Evolutionary conservation across 805 yeast genomes (phyloP), one percentile per base, ranked within the genome.

Genomic region (Maudiozyma serrabonitensis): DNA sequence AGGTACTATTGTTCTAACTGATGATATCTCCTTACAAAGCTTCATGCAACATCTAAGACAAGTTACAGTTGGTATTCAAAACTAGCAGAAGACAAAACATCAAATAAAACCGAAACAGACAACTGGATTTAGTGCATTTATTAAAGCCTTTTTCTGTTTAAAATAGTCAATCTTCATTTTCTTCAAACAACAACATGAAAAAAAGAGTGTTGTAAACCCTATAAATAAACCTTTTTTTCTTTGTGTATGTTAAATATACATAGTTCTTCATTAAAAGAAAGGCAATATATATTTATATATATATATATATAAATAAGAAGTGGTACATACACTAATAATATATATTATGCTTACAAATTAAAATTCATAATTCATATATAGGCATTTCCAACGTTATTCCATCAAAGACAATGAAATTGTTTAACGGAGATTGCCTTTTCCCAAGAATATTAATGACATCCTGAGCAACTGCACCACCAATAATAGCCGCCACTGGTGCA

Each of bases 11-110:
- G 97, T 93, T 45, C 81, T 91, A 66, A 93, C 99, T 23, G 99
- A 93, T 70, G 99, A 93, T 70, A 96, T 93, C 46, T 82, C 91
- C 48, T 75, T 93, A 68, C 96, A 91, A 72, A 89, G 89, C 44
- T 93, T 93, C 70, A 91, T 93, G 95, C 77, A 84, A 46, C 98
- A 93, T 69, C 78, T 93, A 63, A 95, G 90, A 67, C 87, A 87
- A 69, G 80, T 90, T 56, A 95, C 91, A 48, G 97, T 91, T 41
- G 68, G 71, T 50, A 76, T 75, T 45, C 69, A 64, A 52, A 59
- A 64, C 41, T 65, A 56, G 58, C 47, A 50, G 26, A 28, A 41
- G 3, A 19, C n/a, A 15, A 37, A 37, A 18, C 4, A 42, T 6
- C 19, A 41, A 26, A n/a, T 38, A 15, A 16, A 41, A 12, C 43